Conservation (phyloP, 331 rosid species). For the Malus hybrid region DNA sequence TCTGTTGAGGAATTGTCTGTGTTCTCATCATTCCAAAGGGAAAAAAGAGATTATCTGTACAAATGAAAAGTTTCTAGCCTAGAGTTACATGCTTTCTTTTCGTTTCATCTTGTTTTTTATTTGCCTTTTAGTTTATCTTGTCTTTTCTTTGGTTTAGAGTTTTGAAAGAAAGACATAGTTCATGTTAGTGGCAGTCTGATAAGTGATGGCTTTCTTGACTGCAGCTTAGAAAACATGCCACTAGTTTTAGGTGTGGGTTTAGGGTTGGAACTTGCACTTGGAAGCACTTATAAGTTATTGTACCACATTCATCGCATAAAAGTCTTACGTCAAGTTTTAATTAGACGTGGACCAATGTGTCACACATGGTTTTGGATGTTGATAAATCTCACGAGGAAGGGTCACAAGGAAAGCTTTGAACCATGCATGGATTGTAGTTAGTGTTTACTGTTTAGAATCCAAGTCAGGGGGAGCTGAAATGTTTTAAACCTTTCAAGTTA, state of each 20-base stretch:
- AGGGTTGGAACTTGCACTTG: neutral
- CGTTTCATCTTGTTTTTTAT: neutral
- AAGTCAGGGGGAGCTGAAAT: neutral
- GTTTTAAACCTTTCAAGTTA: constrained; percentile 52
- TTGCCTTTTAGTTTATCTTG: neutral
- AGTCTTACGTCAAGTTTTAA: neutral
- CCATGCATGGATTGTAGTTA: neutral
- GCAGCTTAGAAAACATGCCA: neutral
- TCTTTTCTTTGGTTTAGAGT: neutral
- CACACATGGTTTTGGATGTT: neutral
- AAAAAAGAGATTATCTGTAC: neutral
- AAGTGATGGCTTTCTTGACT: neutral
- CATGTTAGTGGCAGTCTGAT: neutral
- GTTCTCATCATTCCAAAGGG: neutral
- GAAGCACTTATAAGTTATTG: neutral
- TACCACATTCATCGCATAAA: neutral
- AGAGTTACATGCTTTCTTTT: neutral
- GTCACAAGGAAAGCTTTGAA: neutral
- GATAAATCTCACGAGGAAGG: neutral
- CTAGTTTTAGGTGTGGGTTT: neutral
- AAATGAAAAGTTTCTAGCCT: neutral
- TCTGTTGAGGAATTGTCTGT: too few species aligned
- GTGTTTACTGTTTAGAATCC: neutral
- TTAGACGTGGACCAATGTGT: neutral
- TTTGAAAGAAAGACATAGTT: neutral